Evolutionary conservation across 257 asterid genomes (phyloP), one percentile per base, ranked within the genome.

Genomic region (Galeopsis tetrahit): DNA sequence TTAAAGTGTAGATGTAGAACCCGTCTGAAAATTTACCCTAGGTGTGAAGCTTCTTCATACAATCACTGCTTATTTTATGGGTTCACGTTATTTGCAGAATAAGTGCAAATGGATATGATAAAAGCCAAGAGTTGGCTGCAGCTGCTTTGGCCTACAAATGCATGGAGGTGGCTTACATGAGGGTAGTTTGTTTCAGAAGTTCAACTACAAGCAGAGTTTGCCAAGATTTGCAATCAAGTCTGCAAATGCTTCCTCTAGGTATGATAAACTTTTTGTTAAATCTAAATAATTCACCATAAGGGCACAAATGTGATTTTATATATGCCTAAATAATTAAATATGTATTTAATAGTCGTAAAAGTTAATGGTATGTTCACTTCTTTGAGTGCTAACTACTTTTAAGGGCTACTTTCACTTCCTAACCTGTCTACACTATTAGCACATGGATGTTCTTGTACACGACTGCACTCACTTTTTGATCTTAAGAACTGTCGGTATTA

Each of bases 121-220:
- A 85, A 71, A 80, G 81, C 76, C 81, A 79, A 71, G 96, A 93
- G 76, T 68, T 86, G 88, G 93, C 93, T 70, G 85, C 90, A 66
- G 96, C 97, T 76, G 89, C 96, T 67, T 80, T 93, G 89, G 91
- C 95, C 78, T 91, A 86, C 81, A 93, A 93, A 80, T 91, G 98
- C 70, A 75, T 85, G 89, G 97, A 93, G 82, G 96, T 91, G 79
- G 93, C 97, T 61, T 84, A 88, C 81, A 72, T 91, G 89, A 89
- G 86, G 81, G 79, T 89, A 69, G 87, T 89, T 65, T 87, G 83
- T 77, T 88, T 88, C 89, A 91, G 85, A 87, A 85, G 85, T 74
- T 77, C 84, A 53, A 76, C 78, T 75, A 59, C 88, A 34, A 46
- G 69, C 49, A 80, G 87, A 83, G 69, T 82, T 59, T 85, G 88